phyloP scores from a whole-genome alignment of 495 filamentous ascomycete species.

The Lentithecium fluviatile region DNA sequence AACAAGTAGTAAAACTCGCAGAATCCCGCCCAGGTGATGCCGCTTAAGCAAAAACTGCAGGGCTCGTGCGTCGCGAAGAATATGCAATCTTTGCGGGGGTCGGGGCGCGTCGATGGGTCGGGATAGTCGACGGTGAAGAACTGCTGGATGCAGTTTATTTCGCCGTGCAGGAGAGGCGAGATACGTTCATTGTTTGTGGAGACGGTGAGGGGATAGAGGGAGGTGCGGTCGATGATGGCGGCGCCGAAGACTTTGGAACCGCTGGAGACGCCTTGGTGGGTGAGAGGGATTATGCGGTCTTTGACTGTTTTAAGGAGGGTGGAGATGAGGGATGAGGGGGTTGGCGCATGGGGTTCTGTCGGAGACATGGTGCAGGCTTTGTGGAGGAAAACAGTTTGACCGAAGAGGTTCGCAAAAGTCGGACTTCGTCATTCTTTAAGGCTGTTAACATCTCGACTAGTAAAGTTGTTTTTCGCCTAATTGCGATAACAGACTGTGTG shows the following conservation, averaged over 20 bases:
- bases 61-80: conserved; percentile 22
- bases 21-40: conserved; percentile 13
- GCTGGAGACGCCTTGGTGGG: background rate
- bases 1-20: conserved; percentile 7
- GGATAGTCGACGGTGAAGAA: conserved; percentile 8
- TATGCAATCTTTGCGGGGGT: conserved; percentile 4
- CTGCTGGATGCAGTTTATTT: conserved; percentile 18
- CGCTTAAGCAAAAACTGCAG: conserved; percentile 11
- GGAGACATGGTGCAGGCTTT: no score
- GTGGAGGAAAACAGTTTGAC: no score
- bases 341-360: no score
- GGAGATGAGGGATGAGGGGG: background rate
- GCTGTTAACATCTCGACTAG: no score
- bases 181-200: conserved; percentile 3
- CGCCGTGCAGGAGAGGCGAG: conserved; percentile 19
- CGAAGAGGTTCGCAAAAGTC: no score
- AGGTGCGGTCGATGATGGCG: conserved; percentile 1
- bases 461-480: no score
- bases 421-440: no score
- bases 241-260: conserved; percentile 9
- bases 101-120: background rate
- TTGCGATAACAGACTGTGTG: no score
- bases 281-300: conserved; percentile 11
- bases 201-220: conserved; percentile 5
- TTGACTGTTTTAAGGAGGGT: conserved; percentile 1